Conservation (phyloP, 2,329 filamentous ascomycete species). For the Scedosporium dehoogii region DNA sequence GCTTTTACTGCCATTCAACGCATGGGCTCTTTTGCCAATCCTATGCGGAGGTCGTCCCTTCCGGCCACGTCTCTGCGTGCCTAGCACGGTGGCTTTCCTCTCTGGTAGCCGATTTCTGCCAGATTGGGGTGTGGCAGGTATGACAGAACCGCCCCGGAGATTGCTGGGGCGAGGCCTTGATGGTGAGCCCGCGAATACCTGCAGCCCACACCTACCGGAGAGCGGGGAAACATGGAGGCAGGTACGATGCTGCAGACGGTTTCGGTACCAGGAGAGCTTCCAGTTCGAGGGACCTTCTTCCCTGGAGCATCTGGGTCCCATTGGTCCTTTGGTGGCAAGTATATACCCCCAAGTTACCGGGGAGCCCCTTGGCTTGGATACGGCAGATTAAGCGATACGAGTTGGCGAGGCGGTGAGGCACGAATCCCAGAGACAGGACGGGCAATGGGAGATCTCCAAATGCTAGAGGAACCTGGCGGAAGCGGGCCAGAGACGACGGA, state of each 20-base stretch:
- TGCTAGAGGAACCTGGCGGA: not conserved
- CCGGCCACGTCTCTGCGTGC: no score
- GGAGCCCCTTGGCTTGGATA: slow-evolving; percentile 27
- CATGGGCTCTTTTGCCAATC: no score
- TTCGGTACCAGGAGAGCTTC: not conserved
- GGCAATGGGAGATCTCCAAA: not conserved
- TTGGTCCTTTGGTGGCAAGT: slow-evolving; percentile 57
- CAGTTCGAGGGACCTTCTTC: not conserved
- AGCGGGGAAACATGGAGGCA: slow-evolving; percentile 50
- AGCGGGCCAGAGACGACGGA: no score
- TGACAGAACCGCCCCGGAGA: no score
- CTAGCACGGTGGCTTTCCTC: no score
- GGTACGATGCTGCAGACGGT: not conserved
- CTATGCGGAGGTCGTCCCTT: no score
- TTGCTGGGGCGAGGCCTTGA: not conserved
- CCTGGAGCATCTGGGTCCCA: slow-evolving; percentile 44
- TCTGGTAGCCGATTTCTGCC: no score
- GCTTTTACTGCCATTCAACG: no score
- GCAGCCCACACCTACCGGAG: slow-evolving; percentile 50
- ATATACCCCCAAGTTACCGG: slow-evolving; percentile 56
- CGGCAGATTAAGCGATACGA: not conserved
- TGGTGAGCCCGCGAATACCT: not conserved
- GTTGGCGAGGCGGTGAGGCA: not conserved
- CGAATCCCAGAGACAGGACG: not conserved
- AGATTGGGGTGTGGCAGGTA: no score